A percentile compares a stretch with the other conserved stretches of the same genome.
Evolutionary conservation across 108 stramenopile genomes (phyloP).

Genomic region (Pseudonitzschia multiseries): DNA sequence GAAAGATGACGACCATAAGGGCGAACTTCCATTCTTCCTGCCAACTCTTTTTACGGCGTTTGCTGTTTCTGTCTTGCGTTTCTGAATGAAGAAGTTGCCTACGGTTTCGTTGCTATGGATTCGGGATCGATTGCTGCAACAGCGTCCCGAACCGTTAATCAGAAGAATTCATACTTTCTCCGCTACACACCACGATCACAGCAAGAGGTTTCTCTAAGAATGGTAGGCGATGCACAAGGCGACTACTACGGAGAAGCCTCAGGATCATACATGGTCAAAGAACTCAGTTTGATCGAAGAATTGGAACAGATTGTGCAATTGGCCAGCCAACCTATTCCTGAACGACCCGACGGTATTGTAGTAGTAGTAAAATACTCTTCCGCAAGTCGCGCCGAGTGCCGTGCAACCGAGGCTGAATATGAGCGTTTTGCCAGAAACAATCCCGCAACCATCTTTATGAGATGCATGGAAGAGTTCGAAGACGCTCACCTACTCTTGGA

Average conservation of each 20-base stretch:
- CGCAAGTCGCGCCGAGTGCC: conserved; percentile 28
- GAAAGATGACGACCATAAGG: no score
- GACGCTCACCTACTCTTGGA: conserved; percentile 45
- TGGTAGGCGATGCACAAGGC: conserved; percentile 21
- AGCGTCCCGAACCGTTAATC: not conserved
- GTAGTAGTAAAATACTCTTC: conserved; percentile 60
- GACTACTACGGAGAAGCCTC: conserved; percentile 40
- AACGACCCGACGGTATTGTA: conserved; percentile 74
- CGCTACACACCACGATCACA: not conserved
- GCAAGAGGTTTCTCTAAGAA: not conserved
- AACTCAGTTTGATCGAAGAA: conserved; percentile 56
- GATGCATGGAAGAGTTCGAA: conserved; percentile 66
- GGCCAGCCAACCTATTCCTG: conserved; percentile 50
- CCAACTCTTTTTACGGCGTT: no score
- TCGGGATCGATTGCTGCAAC: not conserved
- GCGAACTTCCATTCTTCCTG: no score
- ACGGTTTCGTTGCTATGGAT: not conserved
- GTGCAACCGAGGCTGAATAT: conserved; percentile 60
- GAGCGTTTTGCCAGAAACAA: conserved; percentile 59
- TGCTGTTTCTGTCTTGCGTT: not conserved
- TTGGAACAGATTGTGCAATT: conserved; percentile 64
- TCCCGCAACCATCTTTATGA: conserved; percentile 59
- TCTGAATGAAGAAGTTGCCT: not conserved
- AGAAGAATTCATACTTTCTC: not conserved
- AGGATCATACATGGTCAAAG: conserved; percentile 47